Conservation (phyloP, 1,284 basidiomycete genomes). For the Tilletiopsis washingtonensis region DNA sequence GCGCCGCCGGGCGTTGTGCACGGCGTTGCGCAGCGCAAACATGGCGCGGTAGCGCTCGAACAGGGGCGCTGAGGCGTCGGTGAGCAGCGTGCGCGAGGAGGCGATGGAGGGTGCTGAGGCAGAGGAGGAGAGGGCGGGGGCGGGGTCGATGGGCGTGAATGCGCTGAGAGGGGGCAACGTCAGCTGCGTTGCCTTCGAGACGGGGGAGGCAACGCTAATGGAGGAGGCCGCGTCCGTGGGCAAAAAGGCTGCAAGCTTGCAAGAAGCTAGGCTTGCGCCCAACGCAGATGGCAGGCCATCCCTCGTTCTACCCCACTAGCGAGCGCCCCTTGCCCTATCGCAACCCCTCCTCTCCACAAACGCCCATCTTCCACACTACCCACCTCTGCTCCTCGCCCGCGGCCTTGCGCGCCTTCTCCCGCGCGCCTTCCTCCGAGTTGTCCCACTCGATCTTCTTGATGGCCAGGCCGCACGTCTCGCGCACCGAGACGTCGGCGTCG, state of each 20-base stretch:
- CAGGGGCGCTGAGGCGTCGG: constrained; percentile 64
- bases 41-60: constrained; percentile 96
- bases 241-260: too few species aligned
- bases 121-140: constrained; percentile 55
- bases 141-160: constrained; percentile 89
- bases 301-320: too few species aligned
- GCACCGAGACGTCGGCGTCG: constrained; percentile 70
- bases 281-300: too few species aligned
- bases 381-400: neutral
- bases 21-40: constrained; percentile 71
- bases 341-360: too few species aligned
- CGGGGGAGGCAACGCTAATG: too few species aligned
- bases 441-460: constrained; percentile 93
- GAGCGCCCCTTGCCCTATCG: too few species aligned
- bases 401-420: neutral
- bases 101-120: constrained; percentile 46
- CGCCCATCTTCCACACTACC: too few species aligned
- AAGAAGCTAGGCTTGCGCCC: too few species aligned
- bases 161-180: too few species aligned
- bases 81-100: constrained; percentile 60
- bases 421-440: constrained; percentile 9
- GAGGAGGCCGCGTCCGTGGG: neutral
- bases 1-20: constrained; percentile 16
- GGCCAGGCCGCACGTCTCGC: constrained; percentile 97
- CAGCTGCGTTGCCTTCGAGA: too few species aligned